phyloP scores from a whole-genome alignment of 192 early-diverging fungal genomes.

The Globomyces pollinis-pini region DNA sequence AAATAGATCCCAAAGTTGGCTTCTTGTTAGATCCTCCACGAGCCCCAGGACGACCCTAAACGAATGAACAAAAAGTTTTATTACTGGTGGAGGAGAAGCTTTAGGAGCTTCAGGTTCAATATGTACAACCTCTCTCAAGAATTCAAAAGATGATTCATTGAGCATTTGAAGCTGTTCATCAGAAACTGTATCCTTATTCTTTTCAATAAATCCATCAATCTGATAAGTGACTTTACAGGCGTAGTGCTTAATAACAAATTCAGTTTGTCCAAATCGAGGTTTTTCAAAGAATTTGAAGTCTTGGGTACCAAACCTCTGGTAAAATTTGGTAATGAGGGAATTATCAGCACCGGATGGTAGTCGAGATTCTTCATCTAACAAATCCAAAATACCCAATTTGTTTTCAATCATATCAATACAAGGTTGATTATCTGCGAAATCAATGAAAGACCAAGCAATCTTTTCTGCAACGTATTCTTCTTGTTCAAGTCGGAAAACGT shows the following conservation, averaged over 20 bases:
- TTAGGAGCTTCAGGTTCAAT: slow-evolving; percentile 40
- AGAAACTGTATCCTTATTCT: slow-evolving; percentile 97
- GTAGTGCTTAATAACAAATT: slow-evolving; percentile 93
- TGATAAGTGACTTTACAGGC: slow-evolving; percentile 92
- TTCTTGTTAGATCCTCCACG: slow-evolving; percentile 56
- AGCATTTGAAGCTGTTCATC: slow-evolving; percentile 81
- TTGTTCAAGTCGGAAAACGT: slow-evolving; percentile 98
- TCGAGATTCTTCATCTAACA: slow-evolving; percentile 89
- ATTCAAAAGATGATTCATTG: slow-evolving; percentile 66
- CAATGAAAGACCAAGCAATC: slow-evolving; percentile 97
- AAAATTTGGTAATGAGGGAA: slow-evolving; percentile 83
- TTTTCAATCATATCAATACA: slow-evolving; percentile 99
- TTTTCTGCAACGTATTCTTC: slow-evolving; percentile 95
- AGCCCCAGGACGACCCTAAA: slow-evolving; percentile 24
- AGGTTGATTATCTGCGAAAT: slow-evolving; percentile 97
- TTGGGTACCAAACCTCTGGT: slow-evolving; percentile 67
- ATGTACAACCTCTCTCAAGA: slow-evolving; percentile 73
- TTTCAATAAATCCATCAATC: slow-evolving; percentile 91
- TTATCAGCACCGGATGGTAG: slow-evolving; percentile 82
- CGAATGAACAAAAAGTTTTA: no score
- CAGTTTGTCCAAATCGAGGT: slow-evolving; percentile 77
- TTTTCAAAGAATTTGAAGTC: slow-evolving; percentile 75
- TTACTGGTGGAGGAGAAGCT: slow-evolving; percentile 15
- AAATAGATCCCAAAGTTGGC: slow-evolving; percentile 92
- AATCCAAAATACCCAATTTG: slow-evolving; percentile 85